Conservation (phyloP, 805 yeast species). For the Lipomyces yamadae region DNA sequence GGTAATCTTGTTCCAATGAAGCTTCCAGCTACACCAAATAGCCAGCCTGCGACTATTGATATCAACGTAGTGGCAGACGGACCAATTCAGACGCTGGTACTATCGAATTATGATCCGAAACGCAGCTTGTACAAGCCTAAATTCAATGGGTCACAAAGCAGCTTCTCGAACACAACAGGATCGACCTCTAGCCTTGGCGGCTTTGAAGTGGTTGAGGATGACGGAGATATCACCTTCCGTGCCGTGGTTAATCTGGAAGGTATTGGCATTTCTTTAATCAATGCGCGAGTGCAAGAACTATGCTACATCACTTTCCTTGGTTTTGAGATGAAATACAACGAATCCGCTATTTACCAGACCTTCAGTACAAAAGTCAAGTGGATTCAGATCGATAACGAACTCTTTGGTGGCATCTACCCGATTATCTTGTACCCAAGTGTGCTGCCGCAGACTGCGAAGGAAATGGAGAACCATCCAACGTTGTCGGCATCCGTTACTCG, state of each 20-base stretch:
- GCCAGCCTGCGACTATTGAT: conserved; percentile 59
- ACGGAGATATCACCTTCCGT: conserved; percentile 58
- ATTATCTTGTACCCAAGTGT: conserved; percentile 88
- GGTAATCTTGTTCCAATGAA: conserved; percentile 89
- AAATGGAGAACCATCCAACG: conserved; percentile 87
- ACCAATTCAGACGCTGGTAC: conserved; percentile 84
- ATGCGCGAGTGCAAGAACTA: conserved; percentile 71
- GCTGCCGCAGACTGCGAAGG: conserved; percentile 80
- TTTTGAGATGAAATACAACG: conserved; percentile 76
- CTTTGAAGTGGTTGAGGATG: conserved; percentile 49
- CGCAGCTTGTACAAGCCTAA: conserved; percentile 71
- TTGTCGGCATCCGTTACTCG: conserved; percentile 82
- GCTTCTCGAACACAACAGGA: conserved; percentile 17
- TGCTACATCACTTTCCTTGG: conserved; percentile 85
- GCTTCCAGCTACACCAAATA: conserved; percentile 55
- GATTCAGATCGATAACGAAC: conserved; percentile 92
- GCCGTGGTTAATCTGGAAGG: conserved; percentile 72
- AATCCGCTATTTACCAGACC: conserved; percentile 82
- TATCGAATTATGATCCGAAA: conserved; percentile 79
- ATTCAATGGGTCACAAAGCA: conserved; percentile 35
- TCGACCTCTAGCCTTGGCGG: conserved; percentile 32
- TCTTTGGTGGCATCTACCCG: conserved; percentile 86
- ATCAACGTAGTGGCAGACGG: conserved; percentile 96
- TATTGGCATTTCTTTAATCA: conserved; percentile 82
- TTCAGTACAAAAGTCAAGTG: conserved; percentile 82